Evolutionary conservation across 805 yeast species (phyloP).

Genomic region (Metschnikowia lunata): DNA sequence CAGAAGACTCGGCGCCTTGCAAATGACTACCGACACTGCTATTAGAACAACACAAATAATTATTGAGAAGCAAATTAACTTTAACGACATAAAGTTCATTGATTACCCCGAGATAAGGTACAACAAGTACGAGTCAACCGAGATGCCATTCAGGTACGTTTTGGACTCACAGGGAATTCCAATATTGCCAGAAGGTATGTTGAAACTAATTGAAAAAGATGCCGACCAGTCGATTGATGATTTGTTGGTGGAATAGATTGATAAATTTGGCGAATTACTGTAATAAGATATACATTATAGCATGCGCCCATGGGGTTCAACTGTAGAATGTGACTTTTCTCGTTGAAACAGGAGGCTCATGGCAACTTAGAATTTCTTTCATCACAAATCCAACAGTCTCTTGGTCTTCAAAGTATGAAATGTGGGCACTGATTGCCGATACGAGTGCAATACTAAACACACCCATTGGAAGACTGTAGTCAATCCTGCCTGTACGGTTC

Average conservation of each 20-base stretch:
- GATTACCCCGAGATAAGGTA: constrained; percentile 94
- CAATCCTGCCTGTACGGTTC: constrained; percentile 76
- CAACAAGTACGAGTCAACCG: constrained; percentile 85
- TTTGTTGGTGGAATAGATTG: constrained; percentile 38
- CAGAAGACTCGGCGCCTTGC: constrained; percentile 79
- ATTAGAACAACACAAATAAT: constrained; percentile 85
- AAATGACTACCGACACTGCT: constrained; percentile 98
- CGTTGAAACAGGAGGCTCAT: constrained; percentile 21
- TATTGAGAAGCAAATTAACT: constrained; percentile 49
- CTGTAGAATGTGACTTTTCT: constrained; percentile 27
- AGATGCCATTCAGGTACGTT: constrained; percentile 95
- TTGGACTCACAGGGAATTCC: constrained; percentile 62
- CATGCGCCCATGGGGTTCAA: background rate
- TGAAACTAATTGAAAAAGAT: constrained; percentile 77
- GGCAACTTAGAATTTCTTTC: constrained; percentile 44
- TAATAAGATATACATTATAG: no score
- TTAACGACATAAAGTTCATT: constrained; percentile 75
- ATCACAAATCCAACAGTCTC: constrained; percentile 79
- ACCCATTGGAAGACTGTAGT: constrained; percentile 74
- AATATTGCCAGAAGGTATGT: constrained; percentile 88
- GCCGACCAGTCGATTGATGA: constrained; percentile 80
- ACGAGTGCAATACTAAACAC: constrained; percentile 74
- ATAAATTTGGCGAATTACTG: no score
- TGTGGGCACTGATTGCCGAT: constrained; percentile 82
- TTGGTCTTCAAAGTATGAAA: constrained; percentile 80